These are phyloP conservation scores for carrot (Daucus carota) DNA, from an alignment of 129 eudicot genomes.

Conservation along the genomic window DNA sequence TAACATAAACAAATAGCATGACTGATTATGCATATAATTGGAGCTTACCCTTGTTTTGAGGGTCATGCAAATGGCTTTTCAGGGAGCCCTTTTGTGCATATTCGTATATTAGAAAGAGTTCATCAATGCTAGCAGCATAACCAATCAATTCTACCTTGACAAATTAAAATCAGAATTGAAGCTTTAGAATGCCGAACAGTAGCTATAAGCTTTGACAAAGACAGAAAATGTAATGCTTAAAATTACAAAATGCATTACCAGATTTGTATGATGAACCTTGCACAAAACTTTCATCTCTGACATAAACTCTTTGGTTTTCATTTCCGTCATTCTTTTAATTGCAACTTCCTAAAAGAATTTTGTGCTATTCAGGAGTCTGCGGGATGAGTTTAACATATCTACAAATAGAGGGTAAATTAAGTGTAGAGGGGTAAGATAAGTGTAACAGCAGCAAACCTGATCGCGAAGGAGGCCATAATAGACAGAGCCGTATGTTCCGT, in stretches of 20 bases:
- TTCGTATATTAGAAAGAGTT: conserved; percentile 82
- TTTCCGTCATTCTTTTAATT: conserved; percentile 80
- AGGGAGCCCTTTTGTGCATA: conserved; percentile 93
- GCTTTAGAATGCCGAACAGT: conserved; percentile 7
- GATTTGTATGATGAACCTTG: conserved; percentile 93
- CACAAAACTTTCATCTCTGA: conserved; percentile 94
- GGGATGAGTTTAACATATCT: conserved; percentile 6
- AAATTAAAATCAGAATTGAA: conserved; percentile 35
- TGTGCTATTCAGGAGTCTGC: conserved; percentile 1
- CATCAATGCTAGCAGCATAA: conserved; percentile 77
- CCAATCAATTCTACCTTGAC: conserved; percentile 97
- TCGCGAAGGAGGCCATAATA: conserved; percentile 74
- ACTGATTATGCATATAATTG: not conserved
- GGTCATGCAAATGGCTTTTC: conserved; percentile 80
- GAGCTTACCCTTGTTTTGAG: conserved; percentile 68
- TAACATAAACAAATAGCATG: not conserved
- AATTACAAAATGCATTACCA: conserved; percentile 47
- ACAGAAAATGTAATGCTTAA: conserved; percentile 5
- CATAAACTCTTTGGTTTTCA: conserved; percentile 75
- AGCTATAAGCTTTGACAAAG: conserved; percentile 3
- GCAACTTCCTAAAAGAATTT: conserved; percentile 74
- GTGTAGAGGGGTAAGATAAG: conserved; percentile 1
- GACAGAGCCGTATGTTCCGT: conserved; percentile 95
- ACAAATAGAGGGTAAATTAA: conserved; percentile 7
- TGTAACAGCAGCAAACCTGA: conserved; percentile 44